These are phyloP conservation scores for Triglochin maritima DNA, from an alignment of 106 monocot species.

Conservation along the genomic window DNA sequence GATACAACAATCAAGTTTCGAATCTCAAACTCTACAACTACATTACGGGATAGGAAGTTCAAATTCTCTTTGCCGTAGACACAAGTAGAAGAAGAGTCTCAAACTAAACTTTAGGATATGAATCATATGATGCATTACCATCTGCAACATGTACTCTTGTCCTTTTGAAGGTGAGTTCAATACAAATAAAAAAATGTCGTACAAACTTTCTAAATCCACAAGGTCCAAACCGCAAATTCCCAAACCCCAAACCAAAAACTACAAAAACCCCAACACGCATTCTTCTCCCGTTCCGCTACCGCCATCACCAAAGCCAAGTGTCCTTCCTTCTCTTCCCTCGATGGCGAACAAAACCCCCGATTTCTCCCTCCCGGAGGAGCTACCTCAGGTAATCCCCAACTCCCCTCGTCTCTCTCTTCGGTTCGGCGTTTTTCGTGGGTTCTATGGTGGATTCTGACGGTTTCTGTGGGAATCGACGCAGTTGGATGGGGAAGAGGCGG, in stretches of 20 bases:
- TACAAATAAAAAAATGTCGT: no score
- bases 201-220: no score
- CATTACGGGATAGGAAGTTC: no score
- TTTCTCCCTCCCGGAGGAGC: conserved; percentile 39
- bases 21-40: no score
- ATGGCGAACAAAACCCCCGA: conserved; percentile 15
- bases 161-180: no score
- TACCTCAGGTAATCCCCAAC: conserved; percentile 18
- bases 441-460: background rate
- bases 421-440: background rate
- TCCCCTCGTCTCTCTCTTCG: background rate
- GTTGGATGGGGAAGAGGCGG: conserved; percentile 30
- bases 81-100: no score
- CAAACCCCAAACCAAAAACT: background rate
- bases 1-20: no score
- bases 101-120: no score
- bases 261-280: background rate
- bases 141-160: no score
- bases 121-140: no score
- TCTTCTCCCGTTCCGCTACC: background rate
- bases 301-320: conserved; percentile 6
- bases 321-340: background rate
- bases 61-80: no score
- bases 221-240: no score
- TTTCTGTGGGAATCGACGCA: conserved; percentile 1